Conservation (phyloP, 345 rosid genomes). For the Aegle marmelos region DNA sequence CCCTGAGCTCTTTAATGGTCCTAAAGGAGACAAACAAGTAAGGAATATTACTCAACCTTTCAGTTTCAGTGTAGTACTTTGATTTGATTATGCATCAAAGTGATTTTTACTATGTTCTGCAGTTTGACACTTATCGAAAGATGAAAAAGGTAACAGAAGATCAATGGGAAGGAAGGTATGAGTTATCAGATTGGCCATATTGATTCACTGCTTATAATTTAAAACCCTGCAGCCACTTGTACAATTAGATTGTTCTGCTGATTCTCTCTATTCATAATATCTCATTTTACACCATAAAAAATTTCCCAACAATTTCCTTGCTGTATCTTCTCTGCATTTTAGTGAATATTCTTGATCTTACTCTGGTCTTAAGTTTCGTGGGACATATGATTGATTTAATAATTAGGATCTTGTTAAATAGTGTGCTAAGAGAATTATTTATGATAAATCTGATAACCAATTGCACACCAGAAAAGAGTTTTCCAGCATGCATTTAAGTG, state of each 20-base stretch:
- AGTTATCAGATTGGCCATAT: too few species aligned
- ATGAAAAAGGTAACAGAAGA: conserved; percentile 76
- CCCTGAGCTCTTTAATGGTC: conserved; percentile 84
- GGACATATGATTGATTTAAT: neutral
- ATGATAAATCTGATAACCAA: neutral
- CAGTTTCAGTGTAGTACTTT: neutral
- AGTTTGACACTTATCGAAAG: conserved; percentile 90
- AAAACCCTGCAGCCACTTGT: too few species aligned
- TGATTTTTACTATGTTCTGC: conserved; percentile 27
- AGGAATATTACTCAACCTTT: conserved; percentile 10
- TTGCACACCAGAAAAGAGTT: neutral
- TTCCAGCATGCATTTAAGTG: neutral
- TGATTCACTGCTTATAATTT: too few species aligned
- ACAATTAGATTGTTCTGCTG: neutral
- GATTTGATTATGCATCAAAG: neutral
- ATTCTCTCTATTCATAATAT: neutral
- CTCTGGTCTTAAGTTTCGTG: neutral
- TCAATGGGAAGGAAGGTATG: conserved; percentile 91
- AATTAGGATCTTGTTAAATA: neutral
- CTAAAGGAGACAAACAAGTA: conserved; percentile 91
- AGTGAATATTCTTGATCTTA: neutral
- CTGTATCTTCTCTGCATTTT: neutral
- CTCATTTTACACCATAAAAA: neutral
- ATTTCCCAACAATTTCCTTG: neutral
- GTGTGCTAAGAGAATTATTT: neutral